These are phyloP conservation scores for Eucalyptus cloeziana DNA, from an alignment of 345 rosid genomes.

Conservation along the genomic window DNA sequence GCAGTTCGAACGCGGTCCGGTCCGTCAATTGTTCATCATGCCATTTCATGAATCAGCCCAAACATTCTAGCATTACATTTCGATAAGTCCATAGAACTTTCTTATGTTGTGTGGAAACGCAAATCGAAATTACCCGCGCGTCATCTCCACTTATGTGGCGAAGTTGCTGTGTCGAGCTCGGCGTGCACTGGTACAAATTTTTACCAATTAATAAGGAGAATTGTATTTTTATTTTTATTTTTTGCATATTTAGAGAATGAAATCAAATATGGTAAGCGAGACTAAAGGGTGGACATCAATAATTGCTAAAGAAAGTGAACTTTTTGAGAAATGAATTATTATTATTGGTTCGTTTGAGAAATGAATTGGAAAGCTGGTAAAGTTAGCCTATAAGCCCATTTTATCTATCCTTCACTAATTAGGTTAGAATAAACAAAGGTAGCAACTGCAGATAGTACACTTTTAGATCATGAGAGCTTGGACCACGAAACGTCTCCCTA, in stretches of 20 bases:
- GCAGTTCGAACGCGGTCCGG: neutral
- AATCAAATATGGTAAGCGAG: neutral
- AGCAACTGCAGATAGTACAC: neutral
- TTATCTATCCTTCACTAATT: neutral
- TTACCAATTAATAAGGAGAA: neutral
- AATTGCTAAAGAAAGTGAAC: neutral
- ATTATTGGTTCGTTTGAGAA: neutral
- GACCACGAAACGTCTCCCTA: neutral
- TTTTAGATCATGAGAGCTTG: neutral
- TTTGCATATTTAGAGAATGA: neutral
- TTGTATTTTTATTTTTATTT: neutral
- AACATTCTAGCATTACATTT: neutral
- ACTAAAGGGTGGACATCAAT: neutral
- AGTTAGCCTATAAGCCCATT: neutral
- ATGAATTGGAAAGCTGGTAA: neutral
- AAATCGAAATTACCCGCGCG: neutral
- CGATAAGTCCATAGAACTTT: neutral
- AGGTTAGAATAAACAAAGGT: neutral
- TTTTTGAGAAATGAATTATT: neutral
- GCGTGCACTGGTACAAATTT: neutral
- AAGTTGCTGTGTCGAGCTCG: neutral
- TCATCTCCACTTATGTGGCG: neutral
- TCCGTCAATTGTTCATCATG: neutral
- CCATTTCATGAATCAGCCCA: neutral
- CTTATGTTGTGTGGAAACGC: neutral